These are phyloP conservation scores for Smithsoniella earleae DNA, from an alignment of 163 green algal species.

Conservation along the genomic window DNA sequence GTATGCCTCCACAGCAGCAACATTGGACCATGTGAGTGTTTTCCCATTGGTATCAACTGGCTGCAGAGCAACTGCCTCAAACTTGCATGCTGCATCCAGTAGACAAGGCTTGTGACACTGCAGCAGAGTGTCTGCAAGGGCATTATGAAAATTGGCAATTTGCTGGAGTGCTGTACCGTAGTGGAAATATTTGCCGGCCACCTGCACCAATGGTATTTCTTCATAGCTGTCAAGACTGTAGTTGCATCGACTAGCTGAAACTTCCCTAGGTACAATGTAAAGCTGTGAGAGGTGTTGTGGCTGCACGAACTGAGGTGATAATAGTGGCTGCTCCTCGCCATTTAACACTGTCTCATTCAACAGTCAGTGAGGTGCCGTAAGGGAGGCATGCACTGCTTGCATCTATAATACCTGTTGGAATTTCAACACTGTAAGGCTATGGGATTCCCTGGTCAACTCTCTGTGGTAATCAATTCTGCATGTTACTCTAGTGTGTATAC, in stretches of 20 bases:
- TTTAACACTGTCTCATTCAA: background rate
- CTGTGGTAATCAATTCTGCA: too few species aligned
- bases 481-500: too few species aligned
- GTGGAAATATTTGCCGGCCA: conserved; percentile 33
- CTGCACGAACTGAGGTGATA: background rate
- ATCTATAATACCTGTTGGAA: too few species aligned
- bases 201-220: conserved; percentile 23
- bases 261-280: background rate
- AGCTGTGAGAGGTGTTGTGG: background rate
- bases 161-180: conserved; percentile 66
- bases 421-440: too few species aligned
- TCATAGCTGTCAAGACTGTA: too few species aligned
- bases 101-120: conserved; percentile 75
- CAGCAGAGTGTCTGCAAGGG: conserved; percentile 69
- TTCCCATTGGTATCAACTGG: conserved; percentile 50
- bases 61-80: conserved; percentile 49
- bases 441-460: too few species aligned
- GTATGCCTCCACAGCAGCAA: conserved; percentile 62
- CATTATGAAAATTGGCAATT: conserved; percentile 80
- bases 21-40: conserved; percentile 67
- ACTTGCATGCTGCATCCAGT: conserved; percentile 60
- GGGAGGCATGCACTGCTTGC: too few species aligned
- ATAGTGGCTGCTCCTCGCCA: background rate
- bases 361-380: too few species aligned
- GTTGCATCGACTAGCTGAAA: too few species aligned